These are phyloP conservation scores for Pythium rhizo-oryzae DNA, from an alignment of 352 stramenopile genomes.

Conservation along the genomic window DNA sequence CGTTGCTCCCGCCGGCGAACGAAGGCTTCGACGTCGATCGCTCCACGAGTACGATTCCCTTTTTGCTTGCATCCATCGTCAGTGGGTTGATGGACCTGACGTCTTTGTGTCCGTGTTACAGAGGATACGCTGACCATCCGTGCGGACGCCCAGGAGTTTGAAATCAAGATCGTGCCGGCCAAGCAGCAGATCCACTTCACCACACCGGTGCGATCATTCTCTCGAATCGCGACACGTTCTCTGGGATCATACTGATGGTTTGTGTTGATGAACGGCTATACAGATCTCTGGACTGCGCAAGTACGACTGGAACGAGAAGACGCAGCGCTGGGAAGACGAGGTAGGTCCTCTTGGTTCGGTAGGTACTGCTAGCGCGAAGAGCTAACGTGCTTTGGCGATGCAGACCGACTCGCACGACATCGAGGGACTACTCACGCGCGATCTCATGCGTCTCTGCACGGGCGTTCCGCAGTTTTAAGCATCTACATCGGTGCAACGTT, in stretches of 20 bases:
- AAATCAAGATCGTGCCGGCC: slow-evolving; percentile 50
- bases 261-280: not conserved
- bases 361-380: too few relatives aligned
- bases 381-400: too few relatives aligned
- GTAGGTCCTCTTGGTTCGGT: too few relatives aligned
- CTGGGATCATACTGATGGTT: not conserved
- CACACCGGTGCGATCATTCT: slow-evolving; percentile 39
- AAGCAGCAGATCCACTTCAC: slow-evolving; percentile 78
- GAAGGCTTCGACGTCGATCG: slow-evolving; percentile 55
- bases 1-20: slow-evolving; percentile 68
- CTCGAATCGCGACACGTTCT: not conserved
- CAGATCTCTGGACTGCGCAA: slow-evolving; percentile 73
- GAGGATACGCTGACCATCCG: slow-evolving; percentile 52
- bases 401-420: slow-evolving; percentile 81
- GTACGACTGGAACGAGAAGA: slow-evolving; percentile 78
- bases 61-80: too few relatives aligned
- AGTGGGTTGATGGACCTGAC: too few relatives aligned
- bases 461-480: slow-evolving; percentile 72
- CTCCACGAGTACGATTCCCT: slow-evolving; percentile 32
- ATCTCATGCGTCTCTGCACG: slow-evolving; percentile 79
- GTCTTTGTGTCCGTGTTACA: too few relatives aligned
- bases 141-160: slow-evolving; percentile 58
- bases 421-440: slow-evolving; percentile 76
- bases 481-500: not conserved
- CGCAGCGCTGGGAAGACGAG: slow-evolving; percentile 78